phyloP scores from a whole-genome alignment of 2,329 filamentous ascomycete genomes.

The Colletotrichum sublineola region DNA sequence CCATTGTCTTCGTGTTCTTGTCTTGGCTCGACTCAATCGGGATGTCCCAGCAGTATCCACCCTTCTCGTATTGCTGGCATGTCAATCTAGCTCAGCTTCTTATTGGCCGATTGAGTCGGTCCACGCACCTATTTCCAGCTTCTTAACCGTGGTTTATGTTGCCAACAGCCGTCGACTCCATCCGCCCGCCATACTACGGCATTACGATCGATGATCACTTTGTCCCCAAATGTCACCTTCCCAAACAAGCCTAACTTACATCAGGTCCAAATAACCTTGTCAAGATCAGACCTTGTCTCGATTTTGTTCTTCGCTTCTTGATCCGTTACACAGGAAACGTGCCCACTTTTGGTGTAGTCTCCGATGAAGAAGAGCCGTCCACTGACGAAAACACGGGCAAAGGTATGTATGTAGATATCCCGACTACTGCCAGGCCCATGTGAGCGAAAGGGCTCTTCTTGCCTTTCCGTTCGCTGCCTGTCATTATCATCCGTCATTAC shows the following conservation, averaged over 20 bases:
- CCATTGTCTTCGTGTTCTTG: background rate
- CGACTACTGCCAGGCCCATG: too few relatives aligned
- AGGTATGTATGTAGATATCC: too few relatives aligned
- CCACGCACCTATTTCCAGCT: constrained; percentile 23
- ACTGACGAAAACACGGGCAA: too few relatives aligned
- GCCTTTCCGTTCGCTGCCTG: constrained; percentile 1
- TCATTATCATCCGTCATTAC: background rate
- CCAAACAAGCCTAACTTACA: constrained; percentile 8
- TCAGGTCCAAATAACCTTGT: background rate
- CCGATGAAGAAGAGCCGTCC: too few relatives aligned
- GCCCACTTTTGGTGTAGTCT: background rate
- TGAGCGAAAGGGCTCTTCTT: too few relatives aligned
- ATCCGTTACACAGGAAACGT: background rate
- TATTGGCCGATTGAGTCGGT: constrained; percentile 24
- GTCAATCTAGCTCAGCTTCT: background rate
- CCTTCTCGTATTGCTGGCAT: constrained; percentile 32
- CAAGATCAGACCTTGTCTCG: background rate
- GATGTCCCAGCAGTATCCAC: constrained; percentile 22
- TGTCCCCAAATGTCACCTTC: constrained; percentile 21
- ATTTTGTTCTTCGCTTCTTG: background rate
- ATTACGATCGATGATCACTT: constrained; percentile 19
- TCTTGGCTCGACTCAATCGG: constrained; percentile 18
- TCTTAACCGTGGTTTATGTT: constrained; percentile 20
- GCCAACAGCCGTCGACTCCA: background rate
- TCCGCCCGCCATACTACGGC: constrained; percentile 4